Evolutionary conservation across 495 filamentous ascomycete genomes (phyloP), one percentile per base, ranked within the genome.

Genomic region (Coniosporium apollinis): DNA sequence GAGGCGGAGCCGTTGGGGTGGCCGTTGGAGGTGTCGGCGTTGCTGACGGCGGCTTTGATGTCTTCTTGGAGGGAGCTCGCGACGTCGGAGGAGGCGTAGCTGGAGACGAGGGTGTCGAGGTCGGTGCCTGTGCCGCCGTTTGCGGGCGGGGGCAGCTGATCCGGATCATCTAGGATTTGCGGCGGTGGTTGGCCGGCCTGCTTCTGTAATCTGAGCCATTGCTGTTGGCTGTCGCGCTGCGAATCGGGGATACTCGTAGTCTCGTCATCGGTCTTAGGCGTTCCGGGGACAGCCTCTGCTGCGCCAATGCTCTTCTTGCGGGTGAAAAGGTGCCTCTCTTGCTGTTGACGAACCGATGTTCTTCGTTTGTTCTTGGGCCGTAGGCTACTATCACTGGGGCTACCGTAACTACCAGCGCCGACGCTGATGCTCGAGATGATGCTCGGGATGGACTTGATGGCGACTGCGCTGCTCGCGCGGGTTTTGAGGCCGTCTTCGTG

Each of bases 391-490:
- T 80, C 72, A 16, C 71, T 65, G 8, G 69, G 61, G 41, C 67
- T 76, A 19, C 70, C 76, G 16, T 57, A 59, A 26, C 58, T 58
- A 31, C 53, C 51, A 9, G 68, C 64, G 24, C 74, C 73, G 2
- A 69, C 49, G 48, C 70, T 78, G 19, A 66, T 64, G 38, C 72
- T 75, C 16, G 79, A 84, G 8, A 76, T 64, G 8, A 76, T 64
- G 54, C 84, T 92, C 1, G 82, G 75, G 34, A 93, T 74, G 0
- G 84, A 92, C 52, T 94, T 94, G 37, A 93, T 72, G n/a, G 83
- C 86, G 34, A 75, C 67, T 20, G 83, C 72, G 48, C 83, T 92
- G 58, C 83, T 92, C 13, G 82, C 82, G n/a, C 79, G 72, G 28
- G 82, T 78, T 40, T 74, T 78, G 9, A 62, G 52, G 0, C 60